Conservation (phyloP, 179 eudicot genomes). For the Actinidia chinensis region DNA sequence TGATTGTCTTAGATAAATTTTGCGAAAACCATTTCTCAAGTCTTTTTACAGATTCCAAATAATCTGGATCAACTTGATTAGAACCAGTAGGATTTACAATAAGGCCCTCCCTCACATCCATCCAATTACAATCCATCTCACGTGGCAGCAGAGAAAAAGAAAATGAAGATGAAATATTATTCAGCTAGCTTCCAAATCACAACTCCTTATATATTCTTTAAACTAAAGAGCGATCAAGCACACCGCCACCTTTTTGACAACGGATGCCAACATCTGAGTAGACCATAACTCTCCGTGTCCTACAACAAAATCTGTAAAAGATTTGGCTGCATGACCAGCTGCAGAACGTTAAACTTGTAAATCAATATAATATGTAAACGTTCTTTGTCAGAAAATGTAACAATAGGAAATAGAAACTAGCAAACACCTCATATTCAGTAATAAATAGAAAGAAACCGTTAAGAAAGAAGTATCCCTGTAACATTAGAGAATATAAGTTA, state of each 20-base stretch:
- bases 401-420: not conserved
- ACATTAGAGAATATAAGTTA: not conserved
- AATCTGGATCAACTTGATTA: conserved; percentile 96
- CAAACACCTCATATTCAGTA: too few relatives aligned
- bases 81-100: conserved; percentile 78
- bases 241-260: conserved; percentile 65
- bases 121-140: conserved; percentile 82
- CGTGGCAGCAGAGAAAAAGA: conserved; percentile 40
- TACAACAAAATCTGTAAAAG: conserved; percentile 93
- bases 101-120: conserved; percentile 98
- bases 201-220: not conserved
- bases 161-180: not conserved
- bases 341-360: conserved; percentile 28
- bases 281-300: conserved; percentile 99
- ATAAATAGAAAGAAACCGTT: not conserved
- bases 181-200: not conserved
- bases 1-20: conserved; percentile 65
- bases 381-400: not conserved
- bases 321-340: conserved; percentile 99
- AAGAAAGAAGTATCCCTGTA: not conserved
- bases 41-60: conserved; percentile 69
- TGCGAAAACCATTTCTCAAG: conserved; percentile 82
- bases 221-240: conserved; percentile 16
- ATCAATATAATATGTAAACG: not conserved
- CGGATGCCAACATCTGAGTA: conserved; percentile 78